Conservation (phyloP, 192 early-diverging fungal genomes). For the Gamsiella multidivaricata region DNA sequence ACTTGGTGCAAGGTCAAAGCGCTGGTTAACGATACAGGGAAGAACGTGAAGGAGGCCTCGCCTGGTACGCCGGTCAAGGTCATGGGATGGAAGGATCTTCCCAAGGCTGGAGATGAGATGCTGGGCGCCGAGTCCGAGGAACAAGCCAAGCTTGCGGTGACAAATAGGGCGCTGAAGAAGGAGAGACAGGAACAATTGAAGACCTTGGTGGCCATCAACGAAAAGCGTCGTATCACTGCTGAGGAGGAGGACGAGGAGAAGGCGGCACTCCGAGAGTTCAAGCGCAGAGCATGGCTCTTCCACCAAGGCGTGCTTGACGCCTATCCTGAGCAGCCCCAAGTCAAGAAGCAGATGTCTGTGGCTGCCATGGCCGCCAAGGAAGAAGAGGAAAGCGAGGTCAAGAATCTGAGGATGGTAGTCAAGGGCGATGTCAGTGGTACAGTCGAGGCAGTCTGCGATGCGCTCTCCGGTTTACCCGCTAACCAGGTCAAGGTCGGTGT, state of each 20-base stretch:
- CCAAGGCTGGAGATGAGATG: slow-evolving; percentile 89
- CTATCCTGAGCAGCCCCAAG: slow-evolving; percentile 61
- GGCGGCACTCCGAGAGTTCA: slow-evolving; percentile 60
- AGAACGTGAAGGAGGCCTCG: slow-evolving; percentile 74
- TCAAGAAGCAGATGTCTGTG: slow-evolving; percentile 34
- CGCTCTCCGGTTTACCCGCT: slow-evolving; percentile 78
- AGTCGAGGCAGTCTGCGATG: slow-evolving; percentile 85
- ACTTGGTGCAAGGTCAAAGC: slow-evolving; percentile 89
- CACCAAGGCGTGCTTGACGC: slow-evolving; percentile 68
- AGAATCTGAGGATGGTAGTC: slow-evolving; percentile 70
- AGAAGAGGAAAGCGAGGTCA: slow-evolving; percentile 54
- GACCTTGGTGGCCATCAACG: slow-evolving; percentile 82
- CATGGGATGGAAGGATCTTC: slow-evolving; percentile 94
- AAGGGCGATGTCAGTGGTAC: slow-evolving; percentile 96
- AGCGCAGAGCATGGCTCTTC: slow-evolving; percentile 73
- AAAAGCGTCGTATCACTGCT: slow-evolving; percentile 67
- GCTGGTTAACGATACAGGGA: slow-evolving; percentile 84
- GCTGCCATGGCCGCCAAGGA: slow-evolving; percentile 50
- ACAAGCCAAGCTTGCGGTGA: slow-evolving; percentile 81
- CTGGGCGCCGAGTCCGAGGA: slow-evolving; percentile 76
- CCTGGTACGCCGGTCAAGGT: slow-evolving; percentile 90
- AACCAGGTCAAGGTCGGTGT: slow-evolving; percentile 81
- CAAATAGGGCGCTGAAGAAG: slow-evolving; percentile 70
- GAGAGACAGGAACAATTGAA: slow-evolving; percentile 70
- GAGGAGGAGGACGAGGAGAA: slow-evolving; percentile 66